A percentile compares a stretch with the other conserved stretches of the same genome.
phyloP scores from a whole-genome alignment of 768 basidiomycete genomes.

The Kwoniella sp. region DNA sequence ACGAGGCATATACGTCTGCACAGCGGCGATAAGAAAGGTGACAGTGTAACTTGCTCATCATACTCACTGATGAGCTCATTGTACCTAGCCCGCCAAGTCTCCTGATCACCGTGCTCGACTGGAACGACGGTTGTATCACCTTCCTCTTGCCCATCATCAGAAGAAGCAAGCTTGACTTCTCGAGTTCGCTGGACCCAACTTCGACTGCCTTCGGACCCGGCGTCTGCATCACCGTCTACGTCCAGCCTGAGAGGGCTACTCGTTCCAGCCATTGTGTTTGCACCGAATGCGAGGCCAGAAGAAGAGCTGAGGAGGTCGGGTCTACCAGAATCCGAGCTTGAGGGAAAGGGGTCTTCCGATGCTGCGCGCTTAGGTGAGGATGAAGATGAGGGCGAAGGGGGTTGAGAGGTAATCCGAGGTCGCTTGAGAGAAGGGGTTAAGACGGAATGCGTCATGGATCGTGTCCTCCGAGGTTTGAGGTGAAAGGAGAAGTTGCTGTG shows the following conservation, averaged over 20 bases:
- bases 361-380: constrained; percentile 75
- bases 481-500: neutral
- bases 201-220: constrained; percentile 19
- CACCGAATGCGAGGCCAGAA: neutral
- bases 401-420: constrained; percentile 45
- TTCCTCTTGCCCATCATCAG: constrained; percentile 18
- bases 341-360: constrained; percentile 63
- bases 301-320: constrained; percentile 12
- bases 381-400: constrained; percentile 44
- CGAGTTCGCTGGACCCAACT: constrained; percentile 41
- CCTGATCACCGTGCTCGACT: neutral
- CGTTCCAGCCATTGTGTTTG: constrained; percentile 8
- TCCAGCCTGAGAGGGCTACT: constrained; percentile 31
- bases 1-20: too few relatives aligned
- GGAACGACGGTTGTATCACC: constrained; percentile 12
- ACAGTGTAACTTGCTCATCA: too few relatives aligned
- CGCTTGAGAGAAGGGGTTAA: constrained; percentile 47
- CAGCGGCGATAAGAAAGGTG: too few relatives aligned
- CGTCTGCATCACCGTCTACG: constrained; percentile 19
- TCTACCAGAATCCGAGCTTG: constrained; percentile 26
- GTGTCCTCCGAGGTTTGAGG: neutral
- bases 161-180: constrained; percentile 35
- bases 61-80: constrained; percentile 33
- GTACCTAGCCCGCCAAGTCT: constrained; percentile 21
- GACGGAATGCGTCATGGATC: constrained; percentile 23